Base-by-base conservation (phyloP, 805 yeast genomes). In the Torulaspora maleeae region DNA sequence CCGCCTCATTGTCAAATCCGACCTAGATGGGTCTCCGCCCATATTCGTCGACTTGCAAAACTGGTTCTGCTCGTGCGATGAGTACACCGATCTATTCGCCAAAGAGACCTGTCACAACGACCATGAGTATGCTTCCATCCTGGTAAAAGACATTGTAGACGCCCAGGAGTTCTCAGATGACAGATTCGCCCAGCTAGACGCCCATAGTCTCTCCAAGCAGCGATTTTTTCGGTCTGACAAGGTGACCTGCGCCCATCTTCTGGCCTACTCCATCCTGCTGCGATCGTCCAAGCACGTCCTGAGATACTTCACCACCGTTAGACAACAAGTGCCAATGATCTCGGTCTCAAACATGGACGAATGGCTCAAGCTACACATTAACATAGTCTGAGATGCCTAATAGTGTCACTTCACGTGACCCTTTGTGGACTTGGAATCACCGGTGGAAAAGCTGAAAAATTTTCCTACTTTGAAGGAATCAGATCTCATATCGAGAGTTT, bases 51-150 rank as follows among this genome's bases (percentile, higher is more conserved):
- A 65, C 45, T 37, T 65, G 8, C 45, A 48, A 5, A 50, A 55
- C 28, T 64, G 69, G 67, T 54, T 53, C 17, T 66, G 70, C 44
- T 60, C 69, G 1, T 66, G 70, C 38, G 51, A 51, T 9, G 69
- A 65, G 36, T 65, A 45, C 47, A 47, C 54, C 13, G 49, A 54
- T 16, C 50, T 47, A 16, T 59, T 59, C 24, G 49, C 46, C 20
- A 45, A 48, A 5, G 51, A 50, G 41, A 35, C 50, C 4, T 36
- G 17, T 29, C 22, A 27, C 38, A 11, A 19, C 38, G 11, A 13
- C 25, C 16, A 38, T 10, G 43, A 49, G 8, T 36, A 52, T 11
- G 34, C 36, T 12, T 38, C 44, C 3, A 6, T 35, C 3, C 38
- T 58, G 7, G 16, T 54, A 7, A 41, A 39, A n/a, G 56, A 55